Evolutionary conservation across 2,329 filamentous ascomycete genomes (phyloP), one percentile per base, ranked within the genome.

Genomic region (Hortaea werneckii): DNA sequence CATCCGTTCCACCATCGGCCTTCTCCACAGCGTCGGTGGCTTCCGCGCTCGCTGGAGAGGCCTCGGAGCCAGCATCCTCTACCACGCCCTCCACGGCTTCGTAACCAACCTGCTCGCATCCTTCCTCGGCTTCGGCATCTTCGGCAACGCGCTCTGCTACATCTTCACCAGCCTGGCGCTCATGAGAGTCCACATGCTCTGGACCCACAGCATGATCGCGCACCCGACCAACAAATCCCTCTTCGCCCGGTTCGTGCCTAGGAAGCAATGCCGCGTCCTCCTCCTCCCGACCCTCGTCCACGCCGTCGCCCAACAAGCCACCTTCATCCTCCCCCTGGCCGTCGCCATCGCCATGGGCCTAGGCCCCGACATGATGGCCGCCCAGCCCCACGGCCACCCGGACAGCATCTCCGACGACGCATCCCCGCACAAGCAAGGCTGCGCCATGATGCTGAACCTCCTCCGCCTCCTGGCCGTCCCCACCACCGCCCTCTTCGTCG

Each of bases 151-250:
- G 27, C 35, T 85, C 45, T 70, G 71, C 44, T 73, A 73, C 44
- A 72, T 82, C 42, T 47, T 83, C 37, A 72, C 78, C 27, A 73
- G 77, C 43, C 64, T 90, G 20, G 64, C 76, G 13, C 70, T 85
- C 29, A 77, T 83, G 34, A 83, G 83, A 58, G 65, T 90, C 48
- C 77, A 79, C 62, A 77, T 89, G 54, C 76, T 79, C 44, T 95
- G 88, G 87, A 85, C 88, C 3, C 87, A 95, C 62, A 82, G 85
- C 58, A 79, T 94, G 62, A 88, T 95, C 60, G 82, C 86, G 1
- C 73, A 79, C 44, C 79, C 80, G 4, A 82, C 77, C 46, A 60
- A 71, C 41, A 76, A 68, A 40, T 60, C 66, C 55, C 87, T 83
- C 72, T 85, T 76, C 67, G 70, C 75, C 58, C 83, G 87, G 47